Evolutionary conservation across 768 basidiomycete genomes (phyloP).

Genomic region (Polyporus arcularius): DNA sequence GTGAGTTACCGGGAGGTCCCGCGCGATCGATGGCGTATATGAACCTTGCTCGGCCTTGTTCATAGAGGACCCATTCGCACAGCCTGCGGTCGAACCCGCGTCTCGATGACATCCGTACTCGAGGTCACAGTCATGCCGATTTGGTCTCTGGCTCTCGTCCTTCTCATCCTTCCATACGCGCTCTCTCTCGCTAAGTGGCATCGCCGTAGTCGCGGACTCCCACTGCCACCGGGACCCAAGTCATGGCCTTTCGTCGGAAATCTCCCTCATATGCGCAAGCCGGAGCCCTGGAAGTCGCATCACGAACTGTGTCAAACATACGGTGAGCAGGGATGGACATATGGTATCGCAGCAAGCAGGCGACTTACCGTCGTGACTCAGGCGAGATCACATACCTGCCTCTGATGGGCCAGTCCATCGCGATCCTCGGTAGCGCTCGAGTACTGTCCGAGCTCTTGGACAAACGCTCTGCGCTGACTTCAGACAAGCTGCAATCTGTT

Average conservation of each 20-base stretch:
- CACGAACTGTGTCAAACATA: not conserved
- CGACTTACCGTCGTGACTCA: not conserved
- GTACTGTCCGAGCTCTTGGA: conserved; percentile 15
- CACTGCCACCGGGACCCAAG: conserved; percentile 7
- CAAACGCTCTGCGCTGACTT: conserved; percentile 19
- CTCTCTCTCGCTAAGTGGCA: not conserved
- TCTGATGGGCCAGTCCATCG: conserved; percentile 8
- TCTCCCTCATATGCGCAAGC: not conserved
- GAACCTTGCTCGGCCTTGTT: too few species aligned
- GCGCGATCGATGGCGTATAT: too few species aligned
- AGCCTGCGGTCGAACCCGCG: too few species aligned
- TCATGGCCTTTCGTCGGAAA: not conserved
- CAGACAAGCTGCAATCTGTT: conserved; percentile 12
- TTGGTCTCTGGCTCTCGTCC: too few species aligned
- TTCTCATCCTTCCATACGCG: too few species aligned
- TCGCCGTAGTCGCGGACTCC: not conserved
- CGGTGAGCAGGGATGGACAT: not conserved
- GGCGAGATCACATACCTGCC: conserved; percentile 14
- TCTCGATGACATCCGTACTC: too few species aligned
- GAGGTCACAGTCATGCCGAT: too few species aligned
- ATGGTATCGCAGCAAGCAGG: not conserved
- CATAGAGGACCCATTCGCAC: too few species aligned
- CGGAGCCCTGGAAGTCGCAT: too few species aligned
- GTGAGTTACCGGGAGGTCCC: too few species aligned
- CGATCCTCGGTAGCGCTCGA: conserved; percentile 5